These are phyloP conservation scores for Epichloe brachyelytri DNA, from an alignment of 2,329 filamentous ascomycete species.

Conservation along the genomic window DNA sequence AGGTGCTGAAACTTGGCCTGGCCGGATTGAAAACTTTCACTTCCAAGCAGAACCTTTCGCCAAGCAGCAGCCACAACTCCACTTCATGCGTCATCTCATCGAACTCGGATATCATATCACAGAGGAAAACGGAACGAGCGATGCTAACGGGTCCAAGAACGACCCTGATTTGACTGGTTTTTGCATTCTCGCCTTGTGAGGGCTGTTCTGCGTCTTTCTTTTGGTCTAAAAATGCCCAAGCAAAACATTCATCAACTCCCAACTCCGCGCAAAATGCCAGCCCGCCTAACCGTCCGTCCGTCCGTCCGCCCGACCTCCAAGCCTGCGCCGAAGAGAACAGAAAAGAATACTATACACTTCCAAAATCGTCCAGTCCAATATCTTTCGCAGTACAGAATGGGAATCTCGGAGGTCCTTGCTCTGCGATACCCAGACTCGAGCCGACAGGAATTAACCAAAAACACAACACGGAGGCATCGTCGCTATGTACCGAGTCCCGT, in stretches of 20 bases:
- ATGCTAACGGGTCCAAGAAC: neutral
- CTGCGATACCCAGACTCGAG: neutral
- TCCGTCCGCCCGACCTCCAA: neutral
- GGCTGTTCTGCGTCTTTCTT: slow-evolving; percentile 8
- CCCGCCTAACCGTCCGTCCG: slow-evolving; percentile 8
- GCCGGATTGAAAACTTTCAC: too few species aligned
- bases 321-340: neutral
- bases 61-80: too few species aligned
- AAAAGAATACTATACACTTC: slow-evolving; percentile 8
- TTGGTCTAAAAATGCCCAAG: neutral
- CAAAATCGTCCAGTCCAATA: neutral
- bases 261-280: slow-evolving; percentile 25
- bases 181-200: slow-evolving; percentile 8
- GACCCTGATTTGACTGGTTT: slow-evolving; percentile 3
- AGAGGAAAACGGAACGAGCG: neutral
- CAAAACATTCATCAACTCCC: slow-evolving; percentile 13
- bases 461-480: slow-evolving; percentile 1
- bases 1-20: too few species aligned
- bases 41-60: too few species aligned
- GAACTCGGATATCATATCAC: neutral
- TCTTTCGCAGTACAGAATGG: neutral
- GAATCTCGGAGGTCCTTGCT: too few species aligned
- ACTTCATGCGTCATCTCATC: neutral
- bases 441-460: neutral
- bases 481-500: slow-evolving; percentile 1